phyloP scores from a whole-genome alignment of 495 filamentous ascomycete species.

The Neurospora sp. region DNA sequence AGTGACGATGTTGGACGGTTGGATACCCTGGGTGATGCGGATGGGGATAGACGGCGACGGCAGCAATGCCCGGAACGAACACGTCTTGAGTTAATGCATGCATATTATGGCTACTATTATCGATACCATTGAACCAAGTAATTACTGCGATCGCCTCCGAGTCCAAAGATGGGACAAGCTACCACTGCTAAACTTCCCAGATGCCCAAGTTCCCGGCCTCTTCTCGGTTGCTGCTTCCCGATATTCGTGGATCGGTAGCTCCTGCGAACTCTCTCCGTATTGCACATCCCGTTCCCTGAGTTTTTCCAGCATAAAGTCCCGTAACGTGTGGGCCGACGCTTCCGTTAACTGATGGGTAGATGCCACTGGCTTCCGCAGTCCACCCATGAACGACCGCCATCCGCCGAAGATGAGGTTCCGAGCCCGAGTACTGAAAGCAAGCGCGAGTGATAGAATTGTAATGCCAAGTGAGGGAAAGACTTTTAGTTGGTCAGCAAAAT shows the following conservation, averaged over 20 bases:
- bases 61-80: background rate
- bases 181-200: background rate
- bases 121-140: background rate
- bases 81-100: background rate
- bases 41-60: background rate
- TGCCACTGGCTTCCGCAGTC: background rate
- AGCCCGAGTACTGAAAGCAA: slow-evolving; percentile 17
- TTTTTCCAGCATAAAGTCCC: slow-evolving; percentile 19
- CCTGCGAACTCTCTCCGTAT: background rate
- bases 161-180: background rate
- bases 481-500: background rate
- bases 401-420: slow-evolving; percentile 8
- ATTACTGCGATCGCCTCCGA: background rate
- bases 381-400: slow-evolving; percentile 2
- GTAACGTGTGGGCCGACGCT: slow-evolving; percentile 10
- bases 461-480: slow-evolving; percentile 13
- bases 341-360: slow-evolving; percentile 1
- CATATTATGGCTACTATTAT: background rate
- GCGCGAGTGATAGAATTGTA: slow-evolving; percentile 9
- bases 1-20: background rate
- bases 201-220: background rate
- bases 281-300: slow-evolving; percentile 14
- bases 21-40: background rate
- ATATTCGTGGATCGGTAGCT: slow-evolving; percentile 9
- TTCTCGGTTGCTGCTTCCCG: background rate